Conservation (phyloP, 2,329 filamentous ascomycete genomes). For the Tolypocladium pustulatum region DNA sequence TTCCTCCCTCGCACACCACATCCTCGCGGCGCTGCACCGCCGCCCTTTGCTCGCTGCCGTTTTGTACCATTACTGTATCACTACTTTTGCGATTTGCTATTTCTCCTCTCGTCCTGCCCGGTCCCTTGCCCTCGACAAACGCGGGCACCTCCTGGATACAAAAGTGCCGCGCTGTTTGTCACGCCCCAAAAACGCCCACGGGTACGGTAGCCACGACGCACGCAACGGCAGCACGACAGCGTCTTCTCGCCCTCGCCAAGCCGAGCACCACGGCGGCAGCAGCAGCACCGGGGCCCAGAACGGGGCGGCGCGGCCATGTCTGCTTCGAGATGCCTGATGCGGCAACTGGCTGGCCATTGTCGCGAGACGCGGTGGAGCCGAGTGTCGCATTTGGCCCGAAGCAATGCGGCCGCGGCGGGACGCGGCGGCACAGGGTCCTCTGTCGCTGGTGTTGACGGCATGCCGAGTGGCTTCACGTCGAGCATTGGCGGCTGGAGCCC, state of each 20-base stretch:
- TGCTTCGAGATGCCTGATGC: constrained; percentile 9
- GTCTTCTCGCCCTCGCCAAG: too few relatives aligned
- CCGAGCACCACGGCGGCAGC: too few relatives aligned
- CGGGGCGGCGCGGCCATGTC: neutral
- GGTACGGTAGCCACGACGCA: neutral
- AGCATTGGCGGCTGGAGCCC: neutral
- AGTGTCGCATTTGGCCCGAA: constrained; percentile 3
- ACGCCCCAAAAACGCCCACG: neutral
- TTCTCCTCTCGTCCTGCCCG: neutral
- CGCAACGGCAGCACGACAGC: neutral
- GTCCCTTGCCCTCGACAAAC: neutral
- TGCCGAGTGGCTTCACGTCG: neutral
- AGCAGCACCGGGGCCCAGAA: neutral
- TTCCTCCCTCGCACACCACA: neutral
- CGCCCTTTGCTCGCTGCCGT: neutral
- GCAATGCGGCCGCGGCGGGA: constrained; percentile 2
- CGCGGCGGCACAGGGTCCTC: neutral
- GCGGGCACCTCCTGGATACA: too few relatives aligned
- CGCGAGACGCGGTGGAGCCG: constrained; percentile 4
- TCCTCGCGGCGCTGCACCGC: neutral
- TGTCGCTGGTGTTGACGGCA: neutral
- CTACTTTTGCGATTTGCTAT: neutral
- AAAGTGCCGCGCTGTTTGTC: neutral
- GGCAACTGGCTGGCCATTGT: constrained; percentile 6
- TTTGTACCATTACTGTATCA: neutral